A percentile compares a stretch with the other conserved stretches of the same genome.
phyloP scores from a whole-genome alignment of 2,329 filamentous ascomycete species.

The Ceratocystiopsis brevicomis region DNA sequence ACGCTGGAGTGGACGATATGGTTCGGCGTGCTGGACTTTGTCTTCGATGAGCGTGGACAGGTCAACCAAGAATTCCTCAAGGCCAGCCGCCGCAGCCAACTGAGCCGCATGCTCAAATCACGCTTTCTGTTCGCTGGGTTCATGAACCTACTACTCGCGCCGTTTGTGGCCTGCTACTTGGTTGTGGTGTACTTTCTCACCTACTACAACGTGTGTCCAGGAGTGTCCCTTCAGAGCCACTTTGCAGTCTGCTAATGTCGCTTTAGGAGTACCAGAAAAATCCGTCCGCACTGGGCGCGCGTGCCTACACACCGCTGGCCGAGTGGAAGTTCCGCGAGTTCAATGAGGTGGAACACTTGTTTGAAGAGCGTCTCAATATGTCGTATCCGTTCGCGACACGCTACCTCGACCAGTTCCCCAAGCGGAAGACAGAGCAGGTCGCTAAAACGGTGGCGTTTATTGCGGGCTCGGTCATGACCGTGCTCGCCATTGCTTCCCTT shows the following conservation, averaged over 20 bases:
- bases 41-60: constrained; percentile 79
- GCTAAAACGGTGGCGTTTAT: constrained; percentile 76
- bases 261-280: constrained; percentile 82
- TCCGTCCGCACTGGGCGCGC: constrained; percentile 65
- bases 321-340: constrained; percentile 98
- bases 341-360: constrained; percentile 87
- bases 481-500: constrained; percentile 69
- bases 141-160: constrained; percentile 71
- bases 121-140: constrained; percentile 70
- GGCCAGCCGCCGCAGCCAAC: constrained; percentile 55
- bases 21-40: constrained; percentile 77
- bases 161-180: constrained; percentile 73
- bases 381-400: constrained; percentile 82
- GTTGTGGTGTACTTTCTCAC: constrained; percentile 82
- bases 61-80: constrained; percentile 74
- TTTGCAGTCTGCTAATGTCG: too few relatives aligned
- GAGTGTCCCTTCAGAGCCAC: neutral
- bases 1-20: constrained; percentile 86
- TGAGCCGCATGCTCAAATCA: constrained; percentile 60
- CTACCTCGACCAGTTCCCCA: constrained; percentile 92
- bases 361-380: constrained; percentile 78
- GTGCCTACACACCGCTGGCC: constrained; percentile 80
- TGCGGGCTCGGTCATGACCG: constrained; percentile 66
- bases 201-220: constrained; percentile 60
- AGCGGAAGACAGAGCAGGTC: constrained; percentile 75